Percentiles rank a stretch among this genome's conserved stretches.
Conservation (phyloP, 371 early-diverging fungal species). For the Apophysomyces variabilis region DNA sequence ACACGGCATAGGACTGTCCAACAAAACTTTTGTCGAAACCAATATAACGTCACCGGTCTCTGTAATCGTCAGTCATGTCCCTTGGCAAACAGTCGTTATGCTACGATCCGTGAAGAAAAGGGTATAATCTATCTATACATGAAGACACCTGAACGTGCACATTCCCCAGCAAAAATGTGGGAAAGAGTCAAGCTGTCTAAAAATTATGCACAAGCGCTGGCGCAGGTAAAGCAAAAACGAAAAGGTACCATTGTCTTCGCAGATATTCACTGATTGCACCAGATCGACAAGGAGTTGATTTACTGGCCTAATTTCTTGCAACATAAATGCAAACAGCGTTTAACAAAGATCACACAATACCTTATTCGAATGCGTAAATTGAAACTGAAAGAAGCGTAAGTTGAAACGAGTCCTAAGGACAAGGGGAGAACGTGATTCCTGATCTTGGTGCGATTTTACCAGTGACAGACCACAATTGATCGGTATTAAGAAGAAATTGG, state of each 20-base stretch:
- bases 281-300: conserved; percentile 93
- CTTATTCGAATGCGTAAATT: conserved; percentile 94
- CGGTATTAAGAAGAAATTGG: conserved; percentile 93
- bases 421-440: no score
- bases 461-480: conserved; percentile 77
- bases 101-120: conserved; percentile 94
- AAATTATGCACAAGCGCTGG: conserved; percentile 92
- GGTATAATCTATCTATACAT: conserved; percentile 91
- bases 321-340: conserved; percentile 98
- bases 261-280: neutral
- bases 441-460: neutral
- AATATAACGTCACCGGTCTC: conserved; percentile 98
- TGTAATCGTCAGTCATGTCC: conserved; percentile 98
- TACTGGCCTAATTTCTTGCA: conserved; percentile 93
- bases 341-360: conserved; percentile 97
- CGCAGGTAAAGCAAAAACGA: conserved; percentile 57
- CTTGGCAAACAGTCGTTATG: conserved; percentile 98
- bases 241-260: neutral
- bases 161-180: conserved; percentile 96
- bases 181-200: conserved; percentile 92
- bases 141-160: conserved; percentile 98
- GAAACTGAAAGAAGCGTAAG: conserved; percentile 80
- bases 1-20: conserved; percentile 20
- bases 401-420: neutral
- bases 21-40: conserved; percentile 93